Evolutionary conservation across 345 rosid species (phyloP).

Genomic region (Euphorbia tirucalli): DNA sequence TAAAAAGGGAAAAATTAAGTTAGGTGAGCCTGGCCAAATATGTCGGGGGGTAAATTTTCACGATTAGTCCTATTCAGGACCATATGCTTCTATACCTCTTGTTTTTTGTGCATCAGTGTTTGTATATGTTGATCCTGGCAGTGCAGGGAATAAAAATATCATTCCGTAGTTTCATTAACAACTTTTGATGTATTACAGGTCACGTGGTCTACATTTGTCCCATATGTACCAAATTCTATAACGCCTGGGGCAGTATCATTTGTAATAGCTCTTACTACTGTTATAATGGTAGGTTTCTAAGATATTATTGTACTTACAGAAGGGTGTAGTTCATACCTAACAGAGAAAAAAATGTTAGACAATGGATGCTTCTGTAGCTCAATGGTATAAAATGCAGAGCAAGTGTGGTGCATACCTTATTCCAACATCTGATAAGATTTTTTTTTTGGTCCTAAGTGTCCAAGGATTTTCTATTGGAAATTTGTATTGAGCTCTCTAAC

Average conservation of each 20-base stretch:
- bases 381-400: background rate
- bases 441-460: too few species aligned
- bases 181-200: slow-evolving; percentile 38
- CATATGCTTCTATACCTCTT: background rate
- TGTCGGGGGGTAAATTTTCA: background rate
- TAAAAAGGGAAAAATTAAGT: background rate
- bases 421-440: background rate
- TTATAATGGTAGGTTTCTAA: slow-evolving; percentile 57
- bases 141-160: background rate
- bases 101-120: background rate
- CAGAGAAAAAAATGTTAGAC: background rate
- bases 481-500: background rate
- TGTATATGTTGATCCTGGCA: background rate
- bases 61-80: background rate
- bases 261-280: slow-evolving; percentile 58
- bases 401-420: background rate
- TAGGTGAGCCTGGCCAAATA: too few species aligned
- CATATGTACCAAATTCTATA: slow-evolving; percentile 60
- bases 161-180: background rate
- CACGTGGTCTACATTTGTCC: slow-evolving; percentile 94
- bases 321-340: background rate
- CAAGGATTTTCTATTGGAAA: background rate
- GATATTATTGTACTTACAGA: slow-evolving; percentile 7
- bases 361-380: background rate
- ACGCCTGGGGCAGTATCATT: slow-evolving; percentile 65